Evolutionary conservation across 2,329 filamentous ascomycete species (phyloP), one percentile per base, ranked within the genome.

Genomic region (Akanthomyces lecanii): DNA sequence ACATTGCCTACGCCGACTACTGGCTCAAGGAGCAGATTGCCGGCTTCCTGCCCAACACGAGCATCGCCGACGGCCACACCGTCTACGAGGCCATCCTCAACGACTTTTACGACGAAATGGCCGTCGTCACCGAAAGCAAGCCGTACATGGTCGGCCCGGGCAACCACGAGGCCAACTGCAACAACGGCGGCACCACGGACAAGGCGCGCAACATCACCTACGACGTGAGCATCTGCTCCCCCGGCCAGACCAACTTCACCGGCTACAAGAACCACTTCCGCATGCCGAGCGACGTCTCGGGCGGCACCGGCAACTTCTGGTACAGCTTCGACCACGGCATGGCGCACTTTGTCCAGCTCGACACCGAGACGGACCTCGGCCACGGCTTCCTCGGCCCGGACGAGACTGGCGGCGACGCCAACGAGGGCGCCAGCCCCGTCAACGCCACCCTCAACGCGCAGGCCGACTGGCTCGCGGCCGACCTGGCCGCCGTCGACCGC

Each of bases 241-340:
- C 60, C 2, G 60, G 60, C n/a, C 60, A 62, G 60, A 56, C 25
- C n/a, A 62, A 62, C 52, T 62, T 62, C 33, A 62, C 60, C 21
- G 60, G 36, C 36, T 62, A 62, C 51, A 63, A 60, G 63, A 48
- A 38, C 42, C 60, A 44, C 21, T 62, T 62, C 44, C 42, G 52
- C 44, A 62, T 62, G 60, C 60, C 60, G 30, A 56, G 42, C 40
- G 51, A 40, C 14, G 36, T 54, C 23, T 62, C 60, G 21, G 52
- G 52, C 44, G 63, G 55, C 16, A 68, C 64, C 1, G 68, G 67
- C 12, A 69, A 66, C 57, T 52, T 62, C 11, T 62, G 60, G 60
- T 62, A 50, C 52, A 50, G 42, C 42, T 62, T 62, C 33, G 60
- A 62, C 42, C 30, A 62, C 36, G 60, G 60, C 52, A 62, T 62